These are phyloP conservation scores for Coemansia sp. DNA, from an alignment of 192 early-diverging fungal genomes.

Conservation along the genomic window DNA sequence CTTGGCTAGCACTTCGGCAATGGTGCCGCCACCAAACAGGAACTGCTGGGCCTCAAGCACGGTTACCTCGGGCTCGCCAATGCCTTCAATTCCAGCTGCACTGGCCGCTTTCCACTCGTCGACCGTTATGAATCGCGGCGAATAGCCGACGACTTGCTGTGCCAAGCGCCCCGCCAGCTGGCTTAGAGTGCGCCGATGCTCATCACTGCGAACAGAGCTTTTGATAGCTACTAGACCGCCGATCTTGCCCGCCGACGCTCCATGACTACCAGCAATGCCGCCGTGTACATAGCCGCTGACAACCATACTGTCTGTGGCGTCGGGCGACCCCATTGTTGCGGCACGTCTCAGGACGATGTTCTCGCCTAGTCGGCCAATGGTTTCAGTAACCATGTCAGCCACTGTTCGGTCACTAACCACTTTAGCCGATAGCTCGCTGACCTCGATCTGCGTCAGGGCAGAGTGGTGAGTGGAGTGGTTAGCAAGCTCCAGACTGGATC, in stretches of 20 bases:
- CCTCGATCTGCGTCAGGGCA: constrained; percentile 8
- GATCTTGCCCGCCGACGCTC: constrained; percentile 68
- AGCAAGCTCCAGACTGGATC: constrained; percentile 6
- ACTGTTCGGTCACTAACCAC: constrained; percentile 46
- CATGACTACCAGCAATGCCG: constrained; percentile 39
- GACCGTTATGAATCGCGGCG: constrained; percentile 58
- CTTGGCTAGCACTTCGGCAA: constrained; percentile 62
- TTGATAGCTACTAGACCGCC: constrained; percentile 73
- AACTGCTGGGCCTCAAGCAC: constrained; percentile 74
- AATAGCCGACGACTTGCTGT: constrained; percentile 85
- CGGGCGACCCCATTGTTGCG: constrained; percentile 23
- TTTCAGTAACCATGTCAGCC: constrained; percentile 66
- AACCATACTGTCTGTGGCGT: constrained; percentile 25
- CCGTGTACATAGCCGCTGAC: constrained; percentile 76
- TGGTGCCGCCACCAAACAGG: constrained; percentile 71
- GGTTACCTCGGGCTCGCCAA: constrained; percentile 27
- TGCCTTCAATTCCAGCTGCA: constrained; percentile 11
- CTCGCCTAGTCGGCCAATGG: constrained; percentile 86
- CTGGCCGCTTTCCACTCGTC: constrained; percentile 52
- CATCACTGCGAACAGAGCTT: constrained; percentile 17
- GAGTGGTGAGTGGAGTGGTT: not conserved
- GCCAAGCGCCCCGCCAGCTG: constrained; percentile 74
- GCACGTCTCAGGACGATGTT: constrained; percentile 82
- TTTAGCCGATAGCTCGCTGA: constrained; percentile 1
- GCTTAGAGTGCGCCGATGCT: constrained; percentile 42